Percentiles rank a stretch among this genome's conserved stretches.
phyloP scores from a whole-genome alignment of 495 filamentous ascomycete species.

The Talaromyces proteolyticus region DNA sequence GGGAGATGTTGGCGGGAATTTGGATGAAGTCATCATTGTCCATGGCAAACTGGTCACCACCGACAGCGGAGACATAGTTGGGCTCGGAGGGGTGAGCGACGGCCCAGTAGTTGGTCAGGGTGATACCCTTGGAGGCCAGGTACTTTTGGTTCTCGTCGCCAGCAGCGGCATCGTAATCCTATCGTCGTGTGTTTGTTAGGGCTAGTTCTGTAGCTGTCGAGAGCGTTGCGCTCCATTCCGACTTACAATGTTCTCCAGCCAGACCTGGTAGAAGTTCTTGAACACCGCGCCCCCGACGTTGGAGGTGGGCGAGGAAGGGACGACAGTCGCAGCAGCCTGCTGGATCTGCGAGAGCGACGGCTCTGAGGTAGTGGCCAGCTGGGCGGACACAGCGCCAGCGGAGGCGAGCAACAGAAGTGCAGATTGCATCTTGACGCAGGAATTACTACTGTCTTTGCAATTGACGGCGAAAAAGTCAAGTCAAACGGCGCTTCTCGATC shows the following conservation, averaged over 20 bases:
- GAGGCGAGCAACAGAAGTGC: slow-evolving; percentile 12
- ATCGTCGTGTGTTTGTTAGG: neutral
- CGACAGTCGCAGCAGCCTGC: slow-evolving; percentile 21
- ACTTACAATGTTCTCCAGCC: slow-evolving; percentile 67
- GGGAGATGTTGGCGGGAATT: slow-evolving; percentile 57
- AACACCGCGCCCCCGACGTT: slow-evolving; percentile 60
- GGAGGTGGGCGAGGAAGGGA: slow-evolving; percentile 47
- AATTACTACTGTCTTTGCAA: too few relatives aligned
- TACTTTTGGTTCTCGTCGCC: slow-evolving; percentile 46
- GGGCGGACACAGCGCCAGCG: slow-evolving; percentile 21
- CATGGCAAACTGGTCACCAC: slow-evolving; percentile 64
- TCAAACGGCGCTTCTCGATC: too few relatives aligned
- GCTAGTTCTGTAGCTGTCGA: slow-evolving; percentile 10
- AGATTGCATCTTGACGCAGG: slow-evolving; percentile 4
- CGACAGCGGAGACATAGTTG: slow-evolving; percentile 61
- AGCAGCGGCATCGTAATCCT: slow-evolving; percentile 52
- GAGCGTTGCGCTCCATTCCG: slow-evolving; percentile 24
- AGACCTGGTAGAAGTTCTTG: slow-evolving; percentile 61
- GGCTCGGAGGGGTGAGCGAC: slow-evolving; percentile 64
- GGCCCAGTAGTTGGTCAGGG: slow-evolving; percentile 57
- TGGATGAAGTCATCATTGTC: slow-evolving; percentile 56
- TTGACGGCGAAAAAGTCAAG: too few relatives aligned
- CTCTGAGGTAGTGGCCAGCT: slow-evolving; percentile 20
- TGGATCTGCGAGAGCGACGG: slow-evolving; percentile 26
- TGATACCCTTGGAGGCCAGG: slow-evolving; percentile 57